Percentiles rank a stretch among this genome's conserved stretches.
phyloP scores from a whole-genome alignment of 2,329 filamentous ascomycete species.

The Beauveria scarabaeidicola region DNA sequence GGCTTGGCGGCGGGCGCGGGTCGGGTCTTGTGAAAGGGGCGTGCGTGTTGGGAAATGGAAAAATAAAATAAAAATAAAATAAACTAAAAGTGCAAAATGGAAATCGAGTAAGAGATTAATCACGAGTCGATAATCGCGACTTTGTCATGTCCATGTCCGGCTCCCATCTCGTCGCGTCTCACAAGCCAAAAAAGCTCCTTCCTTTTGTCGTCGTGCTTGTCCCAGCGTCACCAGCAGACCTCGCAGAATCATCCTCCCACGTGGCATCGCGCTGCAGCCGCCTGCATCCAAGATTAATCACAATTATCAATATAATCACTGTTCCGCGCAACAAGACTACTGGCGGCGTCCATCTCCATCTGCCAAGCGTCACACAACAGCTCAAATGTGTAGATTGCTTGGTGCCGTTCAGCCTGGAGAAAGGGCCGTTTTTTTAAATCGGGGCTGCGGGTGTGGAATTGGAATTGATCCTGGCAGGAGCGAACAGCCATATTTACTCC shows the following conservation, averaged over 20 bases:
- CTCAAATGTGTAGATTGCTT: neutral
- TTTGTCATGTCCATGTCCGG: neutral
- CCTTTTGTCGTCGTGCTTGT: neutral
- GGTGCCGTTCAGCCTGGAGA: slow-evolving; percentile 1
- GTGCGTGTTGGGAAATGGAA: neutral
- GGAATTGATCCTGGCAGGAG: neutral
- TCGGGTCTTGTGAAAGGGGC: too few relatives aligned
- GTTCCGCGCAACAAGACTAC: neutral
- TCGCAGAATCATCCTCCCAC: neutral
- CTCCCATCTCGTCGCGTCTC: neutral
- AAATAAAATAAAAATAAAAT: neutral
- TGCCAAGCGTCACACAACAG: neutral
- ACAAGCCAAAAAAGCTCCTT: neutral
- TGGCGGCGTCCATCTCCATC: neutral
- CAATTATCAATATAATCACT: neutral
- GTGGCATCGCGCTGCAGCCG: neutral
- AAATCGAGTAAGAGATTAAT: too few relatives aligned
- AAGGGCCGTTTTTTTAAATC: slow-evolving; percentile 2
- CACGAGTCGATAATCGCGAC: neutral
- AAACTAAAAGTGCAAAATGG: neutral
- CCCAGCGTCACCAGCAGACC: neutral
- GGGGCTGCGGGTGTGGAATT: neutral
- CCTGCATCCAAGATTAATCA: neutral
- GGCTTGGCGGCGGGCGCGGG: neutral
- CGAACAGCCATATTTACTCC: too few relatives aligned